Conservation (phyloP, 345 rosid species). For the Eucalyptus cloeziana region DNA sequence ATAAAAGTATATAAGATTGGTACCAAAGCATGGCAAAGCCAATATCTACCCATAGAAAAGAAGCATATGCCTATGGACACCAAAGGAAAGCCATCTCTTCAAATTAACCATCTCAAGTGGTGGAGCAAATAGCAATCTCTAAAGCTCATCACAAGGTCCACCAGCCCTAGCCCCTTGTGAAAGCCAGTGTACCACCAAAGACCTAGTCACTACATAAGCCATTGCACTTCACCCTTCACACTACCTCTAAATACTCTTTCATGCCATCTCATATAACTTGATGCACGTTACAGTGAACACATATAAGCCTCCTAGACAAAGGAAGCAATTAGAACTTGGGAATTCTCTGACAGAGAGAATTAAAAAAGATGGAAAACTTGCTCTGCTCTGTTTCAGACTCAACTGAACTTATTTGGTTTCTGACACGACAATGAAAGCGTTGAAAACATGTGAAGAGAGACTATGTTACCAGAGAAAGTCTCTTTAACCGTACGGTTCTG, state of each 20-base stretch:
- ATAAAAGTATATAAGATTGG: neutral
- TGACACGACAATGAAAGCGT: neutral
- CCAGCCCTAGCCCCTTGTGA: neutral
- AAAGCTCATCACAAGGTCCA: neutral
- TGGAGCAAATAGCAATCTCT: neutral
- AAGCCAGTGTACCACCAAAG: neutral
- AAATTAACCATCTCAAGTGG: neutral
- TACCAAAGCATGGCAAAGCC: neutral
- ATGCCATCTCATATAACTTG: neutral
- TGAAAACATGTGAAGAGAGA: neutral
- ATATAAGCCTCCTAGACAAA: neutral
- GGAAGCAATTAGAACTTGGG: neutral
- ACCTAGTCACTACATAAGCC: neutral
- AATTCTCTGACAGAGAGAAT: neutral
- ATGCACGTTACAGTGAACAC: neutral
- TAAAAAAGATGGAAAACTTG: neutral
- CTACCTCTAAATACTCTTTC: neutral
- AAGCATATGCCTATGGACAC: neutral
- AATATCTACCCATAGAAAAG: neutral
- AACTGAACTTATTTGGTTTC: neutral
- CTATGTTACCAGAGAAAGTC: neutral
- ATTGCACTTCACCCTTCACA: neutral
- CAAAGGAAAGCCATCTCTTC: neutral
- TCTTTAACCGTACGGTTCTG: neutral
- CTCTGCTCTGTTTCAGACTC: neutral